Evolutionary conservation across 177 flowering plant species (phyloP).

Genomic region (Vitis hybrid): DNA sequence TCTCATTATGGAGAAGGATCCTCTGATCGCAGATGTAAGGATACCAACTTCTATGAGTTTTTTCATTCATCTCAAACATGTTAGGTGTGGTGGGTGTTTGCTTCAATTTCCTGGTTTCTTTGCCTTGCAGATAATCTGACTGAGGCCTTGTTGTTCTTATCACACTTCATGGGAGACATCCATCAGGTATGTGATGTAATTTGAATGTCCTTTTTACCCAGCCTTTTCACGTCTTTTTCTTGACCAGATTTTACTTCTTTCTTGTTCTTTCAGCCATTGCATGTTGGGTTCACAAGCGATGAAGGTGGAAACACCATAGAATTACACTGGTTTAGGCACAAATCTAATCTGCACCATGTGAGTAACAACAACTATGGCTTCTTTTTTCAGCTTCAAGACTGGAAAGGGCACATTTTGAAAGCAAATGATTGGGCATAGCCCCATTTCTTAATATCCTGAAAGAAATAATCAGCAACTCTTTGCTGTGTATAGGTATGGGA

Average conservation of each 20-base stretch:
- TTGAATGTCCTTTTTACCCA: neutral
- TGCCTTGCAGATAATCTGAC: conserved; percentile 78
- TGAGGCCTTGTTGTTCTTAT: conserved; percentile 80
- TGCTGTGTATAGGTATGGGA: conserved; percentile 78
- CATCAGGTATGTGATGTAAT: conserved; percentile 63
- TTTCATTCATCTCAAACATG: neutral
- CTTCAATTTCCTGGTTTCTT: neutral
- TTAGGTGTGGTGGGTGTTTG: neutral
- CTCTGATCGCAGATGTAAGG: conserved; percentile 80
- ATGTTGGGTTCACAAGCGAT: conserved; percentile 84
- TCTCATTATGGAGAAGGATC: conserved; percentile 74
- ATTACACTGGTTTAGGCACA: conserved; percentile 83
- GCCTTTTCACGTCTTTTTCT: neutral
- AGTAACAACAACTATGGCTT: conserved; percentile 21
- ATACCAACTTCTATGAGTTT: neutral
- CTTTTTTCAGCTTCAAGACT: neutral
- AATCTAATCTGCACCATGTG: conserved; percentile 95
- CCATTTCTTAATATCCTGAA: neutral
- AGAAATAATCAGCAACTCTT: neutral
- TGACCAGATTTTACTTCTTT: neutral
- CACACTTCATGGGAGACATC: conserved; percentile 96
- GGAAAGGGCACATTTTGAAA: neutral
- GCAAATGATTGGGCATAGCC: neutral
- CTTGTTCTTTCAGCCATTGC: conserved; percentile 66
- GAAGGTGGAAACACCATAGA: conserved; percentile 84